These are phyloP conservation scores for Protea cynaroides DNA, from an alignment of 164 flowering plant species.

Conservation along the genomic window DNA sequence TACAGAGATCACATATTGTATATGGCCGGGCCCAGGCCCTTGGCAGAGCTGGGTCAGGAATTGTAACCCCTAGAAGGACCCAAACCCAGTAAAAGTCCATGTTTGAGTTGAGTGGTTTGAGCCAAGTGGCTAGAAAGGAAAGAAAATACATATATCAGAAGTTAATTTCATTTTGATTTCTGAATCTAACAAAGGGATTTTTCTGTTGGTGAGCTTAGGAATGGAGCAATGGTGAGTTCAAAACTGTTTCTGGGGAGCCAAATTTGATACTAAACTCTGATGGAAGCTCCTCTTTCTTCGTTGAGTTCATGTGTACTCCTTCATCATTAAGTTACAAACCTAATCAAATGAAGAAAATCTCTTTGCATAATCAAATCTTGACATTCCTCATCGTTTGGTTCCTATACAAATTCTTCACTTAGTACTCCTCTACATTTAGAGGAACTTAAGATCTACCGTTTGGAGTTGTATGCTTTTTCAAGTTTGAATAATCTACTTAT, in stretches of 20 bases:
- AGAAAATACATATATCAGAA: too few species aligned
- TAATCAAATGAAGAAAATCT: slow-evolving; percentile 6
- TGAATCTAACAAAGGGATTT: not conserved
- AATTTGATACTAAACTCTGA: slow-evolving; percentile 2
- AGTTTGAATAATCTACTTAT: not conserved
- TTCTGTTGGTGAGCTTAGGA: slow-evolving; percentile 9
- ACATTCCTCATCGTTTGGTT: slow-evolving; percentile 3
- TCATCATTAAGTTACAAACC: slow-evolving; percentile 4
- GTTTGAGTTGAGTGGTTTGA: not conserved
- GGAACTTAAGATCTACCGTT: not conserved
- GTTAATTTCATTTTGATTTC: not conserved
- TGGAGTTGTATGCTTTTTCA: not conserved
- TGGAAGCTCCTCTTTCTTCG: not conserved
- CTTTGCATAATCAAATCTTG: slow-evolving; percentile 18
- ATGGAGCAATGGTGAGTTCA: slow-evolving; percentile 17
- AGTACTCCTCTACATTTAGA: slow-evolving; percentile 1
- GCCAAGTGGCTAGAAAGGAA: too few species aligned
- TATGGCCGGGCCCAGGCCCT: too few species aligned
- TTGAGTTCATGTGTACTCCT: slow-evolving; percentile 17
- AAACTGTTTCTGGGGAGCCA: slow-evolving; percentile 6
- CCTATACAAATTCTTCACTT: slow-evolving; percentile 14
- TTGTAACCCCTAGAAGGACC: not conserved
- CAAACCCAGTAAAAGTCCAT: not conserved
- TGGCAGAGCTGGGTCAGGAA: not conserved
- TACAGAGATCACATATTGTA: too few species aligned